Evolutionary conservation across 2,329 filamentous ascomycete genomes (phyloP), one percentile per base, ranked within the genome.

Genomic region (Rhynchosporium graminicola): DNA sequence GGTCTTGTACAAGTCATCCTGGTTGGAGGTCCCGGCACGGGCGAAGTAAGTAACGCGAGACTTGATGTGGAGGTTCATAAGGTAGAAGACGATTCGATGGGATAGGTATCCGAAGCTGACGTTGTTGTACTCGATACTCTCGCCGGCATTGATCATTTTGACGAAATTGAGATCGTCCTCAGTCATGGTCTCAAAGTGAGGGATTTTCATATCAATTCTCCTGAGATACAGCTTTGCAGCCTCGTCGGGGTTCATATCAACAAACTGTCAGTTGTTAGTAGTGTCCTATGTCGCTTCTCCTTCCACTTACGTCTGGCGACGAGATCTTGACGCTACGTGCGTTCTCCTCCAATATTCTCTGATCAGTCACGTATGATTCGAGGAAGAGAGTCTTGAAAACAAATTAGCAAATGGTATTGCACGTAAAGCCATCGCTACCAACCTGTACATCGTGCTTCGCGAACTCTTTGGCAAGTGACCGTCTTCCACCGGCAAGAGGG

Each of bases 111-210:
- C 94, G 76, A 99, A 98, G 73, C 89, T 93, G 74, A 95, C 91
- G 69, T 98, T 97, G 79, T 99, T 99, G 77, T 98, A 94, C 70
- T 94, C 89, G 73, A 99, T 89, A 69, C 92, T 87, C 73, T 94
- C 87, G 50, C 95, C 95, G 7, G 95, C 95, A 70, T 99, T 99
- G 75, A 98, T 96, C 94, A 99, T 97, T 80, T 97, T 97, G 79
- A 99, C 94, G 78, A 94, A 99, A 75, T 98, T 97, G 66, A 99
- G 83, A 68, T 98, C 93, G 36, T 84, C 83, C 76, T 99, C 95
- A 71, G 93, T 85, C 92, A 99, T 98, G 0, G 92, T 96, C 78
- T 99, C 93, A 70, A 97, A 99, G 63, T 94, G 88, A 26, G 95
- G 95, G 63, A 99, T 99, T 69, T 95, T 91, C 70, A 91, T 88